Percentiles rank a stretch among this genome's conserved stretches.
These are phyloP conservation scores for Marasmius oreades DNA, from an alignment of 1,284 basidiomycete species.

Conservation along the genomic window DNA sequence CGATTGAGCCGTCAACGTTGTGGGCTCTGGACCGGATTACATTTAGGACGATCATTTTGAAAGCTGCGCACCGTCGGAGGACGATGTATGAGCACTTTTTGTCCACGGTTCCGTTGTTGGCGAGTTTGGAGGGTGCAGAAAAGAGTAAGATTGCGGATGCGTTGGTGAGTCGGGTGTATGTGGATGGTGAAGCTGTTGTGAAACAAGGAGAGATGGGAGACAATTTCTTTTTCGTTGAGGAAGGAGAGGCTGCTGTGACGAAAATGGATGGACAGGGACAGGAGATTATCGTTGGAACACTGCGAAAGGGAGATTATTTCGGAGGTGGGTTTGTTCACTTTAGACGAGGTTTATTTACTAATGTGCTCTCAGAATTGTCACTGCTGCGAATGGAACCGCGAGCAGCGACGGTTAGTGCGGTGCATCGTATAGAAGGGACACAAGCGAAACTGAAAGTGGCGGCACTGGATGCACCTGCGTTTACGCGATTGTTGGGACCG, in stretches of 20 bases:
- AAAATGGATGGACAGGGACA: constrained; percentile 60
- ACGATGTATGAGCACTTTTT: constrained; percentile 97
- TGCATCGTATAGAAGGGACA: constrained; percentile 45
- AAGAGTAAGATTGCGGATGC: constrained; percentile 97
- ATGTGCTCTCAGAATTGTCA: constrained; percentile 60
- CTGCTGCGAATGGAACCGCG: constrained; percentile 84
- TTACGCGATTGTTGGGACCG: constrained; percentile 92
- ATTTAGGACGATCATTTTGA: constrained; percentile 96
- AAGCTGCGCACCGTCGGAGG: constrained; percentile 81
- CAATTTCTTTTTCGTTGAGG: constrained; percentile 97
- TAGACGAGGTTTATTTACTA: background rate
- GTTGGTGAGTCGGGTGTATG: constrained; percentile 80
- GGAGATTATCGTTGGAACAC: constrained; percentile 71
- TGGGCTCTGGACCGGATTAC: constrained; percentile 98
- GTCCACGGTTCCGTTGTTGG: constrained; percentile 85
- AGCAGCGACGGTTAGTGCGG: constrained; percentile 90
- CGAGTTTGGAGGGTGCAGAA: constrained; percentile 83
- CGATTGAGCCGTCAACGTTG: constrained; percentile 80
- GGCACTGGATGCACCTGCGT: constrained; percentile 89
- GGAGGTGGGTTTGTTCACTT: constrained; percentile 63
- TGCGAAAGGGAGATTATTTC: constrained; percentile 95
- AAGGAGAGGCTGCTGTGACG: constrained; percentile 85
- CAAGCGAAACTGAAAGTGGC: constrained; percentile 84
- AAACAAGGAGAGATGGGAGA: constrained; percentile 92
- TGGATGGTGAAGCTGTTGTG: constrained; percentile 85